Base-by-base conservation (phyloP, 805 yeast species). In the Ogataea pilisensis region DNA sequence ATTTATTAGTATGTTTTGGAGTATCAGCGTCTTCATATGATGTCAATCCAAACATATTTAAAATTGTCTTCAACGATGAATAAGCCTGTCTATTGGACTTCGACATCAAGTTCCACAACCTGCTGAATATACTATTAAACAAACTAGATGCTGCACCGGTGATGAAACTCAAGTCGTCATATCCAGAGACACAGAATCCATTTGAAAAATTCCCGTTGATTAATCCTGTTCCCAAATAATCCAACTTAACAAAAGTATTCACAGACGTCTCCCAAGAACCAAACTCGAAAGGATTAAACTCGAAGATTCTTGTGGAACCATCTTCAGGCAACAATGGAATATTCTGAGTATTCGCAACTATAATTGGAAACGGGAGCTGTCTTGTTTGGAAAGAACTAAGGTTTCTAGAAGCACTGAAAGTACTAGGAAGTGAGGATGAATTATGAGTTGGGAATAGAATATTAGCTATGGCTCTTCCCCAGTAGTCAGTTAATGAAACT, bases 111-210 rank as follows among this genome's bases (percentile, higher is more conserved):
- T 68, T 61, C 69, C 77, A 73, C 8, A 78, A 55, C 45, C 71
- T 74, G 8, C 73, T 55, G 39, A 80, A 65, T 0, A 77, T 72
- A 48, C 66, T 72, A 49, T 76, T 80, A 63, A 80, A 80, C 20
- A 80, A 57, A 0, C 84, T 76, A 0, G 86, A 80, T 0, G 85
- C 78, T 0, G 85, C 76, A 0, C 78, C 86, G 0, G 80, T 70
- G 5, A 81, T 65, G 47, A 78, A 79, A 0, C 81, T 81, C 29
- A 73, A 64, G 48, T 78, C 76, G 49, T 80, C 86, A 50, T 70
- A 78, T 3, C 78, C 80, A 1, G 65, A 57, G 18, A 68, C 60
- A 50, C 88, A 81, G 2, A 26, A 41, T 0, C 29, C 53, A 54
- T 11, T 57, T 45, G 6, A 40, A 0, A 80, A 65, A 9, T 42